Base-by-base conservation (phyloP, 2,329 filamentous ascomycete genomes). In the Arthrobotrys pseudoclavata region DNA sequence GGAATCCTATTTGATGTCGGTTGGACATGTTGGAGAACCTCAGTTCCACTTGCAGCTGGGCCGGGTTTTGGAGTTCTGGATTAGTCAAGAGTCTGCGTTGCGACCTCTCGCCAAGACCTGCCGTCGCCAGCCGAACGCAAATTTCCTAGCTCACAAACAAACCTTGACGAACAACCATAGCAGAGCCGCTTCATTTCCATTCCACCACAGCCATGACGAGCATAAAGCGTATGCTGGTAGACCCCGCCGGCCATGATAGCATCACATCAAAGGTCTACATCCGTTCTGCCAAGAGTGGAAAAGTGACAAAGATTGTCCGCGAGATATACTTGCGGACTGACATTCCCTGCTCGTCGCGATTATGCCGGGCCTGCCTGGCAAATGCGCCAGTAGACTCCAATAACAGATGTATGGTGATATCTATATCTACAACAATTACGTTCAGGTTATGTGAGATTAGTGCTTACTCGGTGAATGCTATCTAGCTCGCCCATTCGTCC, bases 221-320 rank as follows among this genome's bases (percentile, higher is more conserved):
- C 82, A 86, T 91, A 79, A 91, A 91, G 83, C 84, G 89, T 82
- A 85, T 86, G 7, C 83, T 86, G 53, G 86, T 86, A 26, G 84
- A 85, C 26, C 88, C 89, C 69, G 85, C 87, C 10, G 83, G 86
- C 76, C 87, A 90, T 31, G 87, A 91, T 55, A 97, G 92, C 83
- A 91, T 98, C 80, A 95, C 94, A 34, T 97, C 92, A 88, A 99
- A 98, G 86, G 90, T 96, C 82, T 99, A 96, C 83, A 92, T 99
- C 79, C 89, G 96, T 77, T 97, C 96, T 26, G 97, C 95, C 57
- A 94, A 93, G 85, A 96, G 90, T 84, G 96, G 96, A 84, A 97
- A 97, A 86, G 95, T 98, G 76, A 96, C 98, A 84, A 99, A 99
- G 87, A 96, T 99, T 82, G 96, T 99, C 80, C 90, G 94, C 82